Evolutionary conservation across 176 grass and related monocot genomes (phyloP).

Genomic region (Musa acuminata): DNA sequence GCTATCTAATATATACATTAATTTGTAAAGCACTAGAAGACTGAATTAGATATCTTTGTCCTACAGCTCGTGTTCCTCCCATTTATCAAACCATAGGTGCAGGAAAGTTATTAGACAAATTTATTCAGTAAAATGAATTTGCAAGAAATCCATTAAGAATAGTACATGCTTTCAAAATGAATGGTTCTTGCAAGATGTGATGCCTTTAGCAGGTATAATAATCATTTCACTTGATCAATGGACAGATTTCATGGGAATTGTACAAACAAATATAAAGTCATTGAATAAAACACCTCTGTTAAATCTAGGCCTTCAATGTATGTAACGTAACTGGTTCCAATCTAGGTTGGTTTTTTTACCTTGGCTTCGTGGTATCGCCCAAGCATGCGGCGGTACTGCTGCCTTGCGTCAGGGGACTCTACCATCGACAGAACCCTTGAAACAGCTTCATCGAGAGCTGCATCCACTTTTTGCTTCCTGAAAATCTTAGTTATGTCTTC

Average conservation of each 20-base stretch:
- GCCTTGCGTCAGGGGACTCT: conserved; percentile 64
- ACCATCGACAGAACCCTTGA: conserved; percentile 88
- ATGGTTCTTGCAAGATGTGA: not conserved
- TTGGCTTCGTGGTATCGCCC: conserved; percentile 72
- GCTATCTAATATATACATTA: no score
- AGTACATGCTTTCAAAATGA: not conserved
- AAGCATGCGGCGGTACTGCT: conserved; percentile 90
- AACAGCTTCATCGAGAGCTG: conserved; percentile 61
- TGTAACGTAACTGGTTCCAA: not conserved
- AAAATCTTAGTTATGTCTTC: conserved; percentile 73
- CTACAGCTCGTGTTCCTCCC: no score
- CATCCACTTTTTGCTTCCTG: conserved; percentile 81
- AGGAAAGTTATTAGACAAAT: not conserved
- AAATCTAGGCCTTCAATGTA: not conserved
- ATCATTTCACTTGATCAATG: not conserved
- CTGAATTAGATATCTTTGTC: no score
- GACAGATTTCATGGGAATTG: not conserved
- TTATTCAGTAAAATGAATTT: not conserved
- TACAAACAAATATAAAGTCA: not conserved
- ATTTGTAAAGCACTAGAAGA: no score
- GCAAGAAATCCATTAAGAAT: not conserved
- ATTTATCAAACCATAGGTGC: no score
- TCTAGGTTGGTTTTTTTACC: conserved; percentile 24
- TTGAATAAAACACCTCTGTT: not conserved
- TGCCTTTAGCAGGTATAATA: not conserved